Evolutionary conservation across 2,329 filamentous ascomycete species (phyloP), one percentile per base, ranked within the genome.

Genomic region (Fusarium sublunatum): DNA sequence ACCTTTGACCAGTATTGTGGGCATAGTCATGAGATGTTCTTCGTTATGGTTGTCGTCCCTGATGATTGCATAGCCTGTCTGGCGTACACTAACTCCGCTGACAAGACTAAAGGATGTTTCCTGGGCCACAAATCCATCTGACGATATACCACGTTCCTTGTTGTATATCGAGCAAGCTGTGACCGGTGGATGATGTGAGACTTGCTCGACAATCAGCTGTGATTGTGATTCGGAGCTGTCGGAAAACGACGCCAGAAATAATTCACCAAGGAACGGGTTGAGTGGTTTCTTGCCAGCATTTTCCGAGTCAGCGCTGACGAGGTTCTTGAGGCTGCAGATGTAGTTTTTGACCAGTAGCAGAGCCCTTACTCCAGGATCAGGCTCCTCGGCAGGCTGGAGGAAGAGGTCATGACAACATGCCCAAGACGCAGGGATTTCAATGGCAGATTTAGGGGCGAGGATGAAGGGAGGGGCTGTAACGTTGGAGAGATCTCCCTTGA

Each of bases 171-270:
- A 60, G 6, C 57, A 60, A 8, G 82, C 81, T 3, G 82, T 84
- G 43, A 83, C 82, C 28, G 82, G 82, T 32, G 82, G 82, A 61
- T 84, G 82, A 55, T 84, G 82, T 51, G 78, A 80, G 60, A 84
- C 82, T 69, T 84, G 82, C 72, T 84, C 82, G 35, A 64, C 32
- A 3, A 70, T 40, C 2, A 81, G 76, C 6, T 74, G 76, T 1
- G 71, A 74, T 6, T 60, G 38, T 10, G 71, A 67, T 1, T 66
- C 45, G 2, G 24, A 40, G 12, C 52, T 55, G 31, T 78, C 72
- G 0, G 69, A 74, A 72, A 77, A 81, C 0, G 71, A 70, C 0
- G 77, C 78, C 4, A 83, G 58, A 61, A 83, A 84, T 1, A 83
- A 53, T 71, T 84, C 82, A 22, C 82, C 82, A 0, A 84, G 72